Percentiles rank a stretch among this genome's conserved stretches.
phyloP scores from a whole-genome alignment of 2,329 filamentous ascomycete species.

The Xylariaceae sp. region DNA sequence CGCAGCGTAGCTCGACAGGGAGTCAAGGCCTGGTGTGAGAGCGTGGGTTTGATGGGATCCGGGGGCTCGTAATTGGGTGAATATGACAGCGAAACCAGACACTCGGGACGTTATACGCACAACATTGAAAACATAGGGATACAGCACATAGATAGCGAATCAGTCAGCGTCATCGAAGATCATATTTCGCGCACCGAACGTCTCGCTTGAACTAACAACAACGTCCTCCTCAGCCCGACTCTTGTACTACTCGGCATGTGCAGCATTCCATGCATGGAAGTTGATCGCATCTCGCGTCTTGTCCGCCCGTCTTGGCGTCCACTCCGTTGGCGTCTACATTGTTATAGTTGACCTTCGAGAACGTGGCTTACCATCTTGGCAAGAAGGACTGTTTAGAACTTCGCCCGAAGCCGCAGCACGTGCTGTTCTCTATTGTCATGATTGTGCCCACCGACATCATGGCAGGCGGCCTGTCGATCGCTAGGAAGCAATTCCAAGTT shows the following conservation, averaged over 20 bases:
- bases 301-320: too few relatives aligned
- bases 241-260: too few relatives aligned
- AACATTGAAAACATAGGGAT: background rate
- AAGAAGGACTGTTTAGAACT: background rate
- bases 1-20: too few relatives aligned
- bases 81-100: background rate
- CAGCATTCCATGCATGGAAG: too few relatives aligned
- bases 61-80: background rate
- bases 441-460: conserved; percentile 8
- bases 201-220: background rate
- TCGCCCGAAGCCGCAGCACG: background rate
- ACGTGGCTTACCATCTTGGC: conserved; percentile 4
- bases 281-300: too few relatives aligned
- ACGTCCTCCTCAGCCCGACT: background rate
- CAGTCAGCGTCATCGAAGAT: background rate
- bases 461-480: background rate
- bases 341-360: background rate
- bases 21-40: conserved; percentile 9
- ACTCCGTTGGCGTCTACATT: background rate
- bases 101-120: background rate
- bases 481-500: background rate
- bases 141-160: background rate
- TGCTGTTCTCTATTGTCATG: conserved; percentile 8
- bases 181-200: background rate
- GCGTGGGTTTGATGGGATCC: conserved; percentile 7